Conservation (phyloP, 1,139 yeast genomes). For the Candida smagusa region DNA sequence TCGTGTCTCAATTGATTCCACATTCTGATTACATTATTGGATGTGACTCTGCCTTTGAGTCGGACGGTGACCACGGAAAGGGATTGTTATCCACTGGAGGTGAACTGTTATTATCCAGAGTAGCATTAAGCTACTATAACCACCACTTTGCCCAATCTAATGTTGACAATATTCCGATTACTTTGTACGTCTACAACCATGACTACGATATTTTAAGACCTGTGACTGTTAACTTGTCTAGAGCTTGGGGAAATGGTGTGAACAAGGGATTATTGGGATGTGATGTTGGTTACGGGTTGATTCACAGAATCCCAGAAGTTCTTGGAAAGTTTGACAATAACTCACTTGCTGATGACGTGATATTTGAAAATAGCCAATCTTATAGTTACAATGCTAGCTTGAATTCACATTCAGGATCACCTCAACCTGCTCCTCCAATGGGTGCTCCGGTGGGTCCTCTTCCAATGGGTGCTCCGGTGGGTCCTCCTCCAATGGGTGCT, state of each 20-base stretch:
- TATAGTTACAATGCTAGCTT: slow-evolving; percentile 12
- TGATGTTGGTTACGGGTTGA: slow-evolving; percentile 88
- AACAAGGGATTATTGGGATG: slow-evolving; percentile 81
- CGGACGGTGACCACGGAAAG: slow-evolving; percentile 49
- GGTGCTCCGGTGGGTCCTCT: slow-evolving; percentile 6
- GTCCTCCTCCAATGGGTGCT: slow-evolving; percentile 7
- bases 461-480: slow-evolving; percentile 5
- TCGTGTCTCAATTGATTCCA: slow-evolving; percentile 76
- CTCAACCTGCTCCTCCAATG: slow-evolving; percentile 5
- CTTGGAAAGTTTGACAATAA: slow-evolving; percentile 45
- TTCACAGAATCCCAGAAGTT: slow-evolving; percentile 80
- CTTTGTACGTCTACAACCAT: slow-evolving; percentile 82
- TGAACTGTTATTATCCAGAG: slow-evolving; percentile 70
- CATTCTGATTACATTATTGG: slow-evolving; percentile 89
- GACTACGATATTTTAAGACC: slow-evolving; percentile 85
- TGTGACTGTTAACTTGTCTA: slow-evolving; percentile 60
- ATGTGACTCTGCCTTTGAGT: slow-evolving; percentile 55
- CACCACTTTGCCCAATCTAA: slow-evolving; percentile 38
- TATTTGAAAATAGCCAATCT: slow-evolving; percentile 29
- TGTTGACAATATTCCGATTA: slow-evolving; percentile 39
- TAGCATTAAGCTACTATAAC: slow-evolving; percentile 56
- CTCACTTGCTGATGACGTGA: slow-evolving; percentile 34
- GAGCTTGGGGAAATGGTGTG: slow-evolving; percentile 38
- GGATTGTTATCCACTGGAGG: slow-evolving; percentile 78
- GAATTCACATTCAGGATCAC: slow-evolving; percentile 6